These are phyloP conservation scores for Aechmea fasciata DNA, from an alignment of 176 grass and related monocot genomes.

Conservation along the genomic window DNA sequence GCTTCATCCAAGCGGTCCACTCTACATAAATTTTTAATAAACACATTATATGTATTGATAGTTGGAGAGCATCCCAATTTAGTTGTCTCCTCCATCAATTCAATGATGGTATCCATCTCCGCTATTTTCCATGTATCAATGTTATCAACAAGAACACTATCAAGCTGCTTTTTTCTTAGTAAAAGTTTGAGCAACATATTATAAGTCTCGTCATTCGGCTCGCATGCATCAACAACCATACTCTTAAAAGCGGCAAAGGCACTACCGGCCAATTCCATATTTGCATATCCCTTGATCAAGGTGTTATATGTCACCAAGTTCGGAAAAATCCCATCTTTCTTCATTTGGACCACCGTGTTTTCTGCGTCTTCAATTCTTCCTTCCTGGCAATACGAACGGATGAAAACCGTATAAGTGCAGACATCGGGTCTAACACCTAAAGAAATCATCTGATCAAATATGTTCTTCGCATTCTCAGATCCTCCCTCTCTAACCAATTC, in stretches of 20 bases:
- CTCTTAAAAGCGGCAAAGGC: constrained; percentile 50
- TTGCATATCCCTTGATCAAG: constrained; percentile 59
- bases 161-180: constrained; percentile 37
- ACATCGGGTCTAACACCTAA: constrained; percentile 52
- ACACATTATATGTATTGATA: constrained; percentile 32
- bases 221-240: constrained; percentile 45
- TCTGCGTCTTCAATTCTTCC: constrained; percentile 72
- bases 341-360: constrained; percentile 47
- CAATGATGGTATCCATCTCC: constrained; percentile 32
- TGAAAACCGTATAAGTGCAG: constrained; percentile 58
- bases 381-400: constrained; percentile 54
- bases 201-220: constrained; percentile 67
- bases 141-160: constrained; percentile 21
- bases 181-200: constrained; percentile 48
- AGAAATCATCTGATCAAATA: constrained; percentile 53
- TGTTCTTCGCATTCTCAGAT: constrained; percentile 34
- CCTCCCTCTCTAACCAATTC: constrained; percentile 39
- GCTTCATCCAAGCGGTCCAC: constrained; percentile 61
- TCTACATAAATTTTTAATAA: constrained; percentile 58
- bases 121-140: constrained; percentile 50
- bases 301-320: constrained; percentile 71
- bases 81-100: constrained; percentile 40
- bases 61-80: constrained; percentile 31
- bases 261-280: constrained; percentile 37
- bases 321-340: constrained; percentile 45